Conservation (phyloP, 345 rosid species). For the Melastoma malabathricum region DNA sequence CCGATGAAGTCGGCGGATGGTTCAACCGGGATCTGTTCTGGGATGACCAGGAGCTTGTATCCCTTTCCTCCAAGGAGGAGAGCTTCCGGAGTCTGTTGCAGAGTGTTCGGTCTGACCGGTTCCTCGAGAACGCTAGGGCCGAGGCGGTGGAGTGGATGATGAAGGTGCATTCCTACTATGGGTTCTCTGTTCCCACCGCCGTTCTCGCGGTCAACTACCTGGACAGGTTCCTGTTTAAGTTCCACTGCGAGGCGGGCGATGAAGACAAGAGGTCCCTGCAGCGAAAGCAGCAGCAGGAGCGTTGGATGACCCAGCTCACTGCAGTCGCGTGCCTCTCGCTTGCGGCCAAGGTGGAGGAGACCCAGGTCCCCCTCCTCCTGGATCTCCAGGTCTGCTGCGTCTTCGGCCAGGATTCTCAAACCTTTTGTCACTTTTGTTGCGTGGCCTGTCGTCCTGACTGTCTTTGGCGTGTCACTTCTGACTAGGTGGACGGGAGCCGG, state of each 20-base stretch:
- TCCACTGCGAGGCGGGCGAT: conserved; percentile 31
- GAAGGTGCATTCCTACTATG: conserved; percentile 44
- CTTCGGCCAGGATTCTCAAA: neutral
- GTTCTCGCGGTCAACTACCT: conserved; percentile 67
- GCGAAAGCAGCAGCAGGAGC: too few species aligned
- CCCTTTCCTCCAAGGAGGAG: too few species aligned
- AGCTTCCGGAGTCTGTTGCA: too few species aligned
- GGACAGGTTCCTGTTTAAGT: conserved; percentile 55
- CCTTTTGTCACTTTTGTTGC: neutral
- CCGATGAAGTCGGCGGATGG: too few species aligned
- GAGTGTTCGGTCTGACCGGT: too few species aligned
- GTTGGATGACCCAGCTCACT: conserved; percentile 30
- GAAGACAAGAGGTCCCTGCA: conserved; percentile 9
- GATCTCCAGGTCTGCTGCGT: conserved; percentile 45
- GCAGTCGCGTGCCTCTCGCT: conserved; percentile 69
- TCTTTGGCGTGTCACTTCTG: neutral
- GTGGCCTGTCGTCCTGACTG: too few species aligned
- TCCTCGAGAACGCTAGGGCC: conserved; percentile 28
- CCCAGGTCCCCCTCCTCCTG: conserved; percentile 39
- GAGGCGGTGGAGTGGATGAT: conserved; percentile 78
- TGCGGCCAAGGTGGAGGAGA: conserved; percentile 38
- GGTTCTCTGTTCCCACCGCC: conserved; percentile 62
- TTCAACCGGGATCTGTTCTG: too few species aligned
- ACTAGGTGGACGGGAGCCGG: conserved; percentile 43
- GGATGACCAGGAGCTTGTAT: too few species aligned